phyloP scores from a whole-genome alignment of 2,329 filamentous ascomycete genomes.

The Cladophialophora carrionii region DNA sequence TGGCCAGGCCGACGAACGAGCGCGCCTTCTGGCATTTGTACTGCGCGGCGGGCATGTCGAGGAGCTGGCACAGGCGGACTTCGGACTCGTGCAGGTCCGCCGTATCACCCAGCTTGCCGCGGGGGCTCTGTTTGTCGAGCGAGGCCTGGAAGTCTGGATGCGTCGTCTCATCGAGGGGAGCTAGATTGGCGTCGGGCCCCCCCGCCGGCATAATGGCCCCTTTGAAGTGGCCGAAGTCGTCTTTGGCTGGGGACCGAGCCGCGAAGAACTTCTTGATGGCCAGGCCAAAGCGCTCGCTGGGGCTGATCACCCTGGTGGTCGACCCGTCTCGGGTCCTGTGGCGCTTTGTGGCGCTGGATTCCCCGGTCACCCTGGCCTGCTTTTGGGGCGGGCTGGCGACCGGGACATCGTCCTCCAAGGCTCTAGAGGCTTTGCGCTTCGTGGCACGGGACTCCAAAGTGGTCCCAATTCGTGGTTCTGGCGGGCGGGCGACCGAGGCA shows the following conservation, averaged over 20 bases:
- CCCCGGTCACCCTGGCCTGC: slow-evolving; percentile 3
- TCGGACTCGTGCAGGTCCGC: slow-evolving; percentile 20
- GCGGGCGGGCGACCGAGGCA: no score
- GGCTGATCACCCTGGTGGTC: neutral
- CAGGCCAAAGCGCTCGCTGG: slow-evolving; percentile 17
- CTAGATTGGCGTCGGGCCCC: neutral
- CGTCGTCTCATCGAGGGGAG: neutral
- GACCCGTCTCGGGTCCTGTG: neutral
- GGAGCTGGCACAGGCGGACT: slow-evolving; percentile 16
- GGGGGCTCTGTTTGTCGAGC: neutral
- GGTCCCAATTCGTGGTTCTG: neutral
- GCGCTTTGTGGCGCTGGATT: neutral
- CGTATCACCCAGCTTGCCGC: slow-evolving; percentile 7
- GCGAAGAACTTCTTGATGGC: slow-evolving; percentile 2
- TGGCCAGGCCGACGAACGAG: slow-evolving; percentile 27
- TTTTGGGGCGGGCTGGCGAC: neutral
- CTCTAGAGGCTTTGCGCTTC: neutral
- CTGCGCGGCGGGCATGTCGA: slow-evolving; percentile 15
- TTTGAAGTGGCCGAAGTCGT: slow-evolving; percentile 13
- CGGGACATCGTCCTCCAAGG: neutral
- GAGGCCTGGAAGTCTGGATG: neutral
- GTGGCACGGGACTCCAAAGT: neutral
- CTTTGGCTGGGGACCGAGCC: neutral
- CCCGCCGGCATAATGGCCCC: slow-evolving; percentile 23
- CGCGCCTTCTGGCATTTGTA: slow-evolving; percentile 31